phyloP scores from a whole-genome alignment of 2,329 filamentous ascomycete species.

The Fusarium sp. region DNA sequence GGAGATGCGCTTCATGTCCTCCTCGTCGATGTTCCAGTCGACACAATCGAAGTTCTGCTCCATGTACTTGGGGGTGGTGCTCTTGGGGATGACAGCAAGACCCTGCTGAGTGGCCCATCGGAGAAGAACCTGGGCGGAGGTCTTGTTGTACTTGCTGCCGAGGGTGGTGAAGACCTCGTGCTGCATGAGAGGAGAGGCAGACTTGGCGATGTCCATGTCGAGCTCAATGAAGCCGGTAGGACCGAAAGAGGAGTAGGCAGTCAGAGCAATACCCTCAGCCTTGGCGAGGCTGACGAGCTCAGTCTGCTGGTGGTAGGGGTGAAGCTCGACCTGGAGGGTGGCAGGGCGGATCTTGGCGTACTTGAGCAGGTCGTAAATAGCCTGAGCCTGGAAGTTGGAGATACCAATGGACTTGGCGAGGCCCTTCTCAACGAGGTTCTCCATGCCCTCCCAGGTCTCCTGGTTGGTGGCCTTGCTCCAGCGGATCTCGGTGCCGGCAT shows the following conservation, averaged over 20 bases:
- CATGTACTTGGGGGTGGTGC: constrained; percentile 64
- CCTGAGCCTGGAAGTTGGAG: constrained; percentile 83
- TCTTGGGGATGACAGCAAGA: constrained; percentile 86
- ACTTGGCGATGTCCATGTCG: constrained; percentile 67
- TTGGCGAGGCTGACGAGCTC: constrained; percentile 76
- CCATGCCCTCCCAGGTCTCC: constrained; percentile 86
- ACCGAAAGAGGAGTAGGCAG: constrained; percentile 87
- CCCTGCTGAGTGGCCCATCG: constrained; percentile 88
- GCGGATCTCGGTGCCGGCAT: constrained; percentile 67
- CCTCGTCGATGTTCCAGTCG: constrained; percentile 72
- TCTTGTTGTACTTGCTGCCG: constrained; percentile 76
- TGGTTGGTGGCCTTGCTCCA: constrained; percentile 77
- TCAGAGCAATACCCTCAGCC: constrained; percentile 77
- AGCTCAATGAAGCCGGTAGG: constrained; percentile 83
- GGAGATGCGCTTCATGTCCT: constrained; percentile 75
- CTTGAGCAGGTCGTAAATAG: constrained; percentile 82
- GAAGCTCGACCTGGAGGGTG: constrained; percentile 88
- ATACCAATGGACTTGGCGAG: constrained; percentile 81
- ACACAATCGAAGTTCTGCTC: constrained; percentile 74
- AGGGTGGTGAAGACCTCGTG: constrained; percentile 72
- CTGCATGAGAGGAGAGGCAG: constrained; percentile 77
- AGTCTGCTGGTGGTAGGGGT: constrained; percentile 85
- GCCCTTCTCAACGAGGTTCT: constrained; percentile 74
- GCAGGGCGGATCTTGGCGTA: constrained; percentile 80
- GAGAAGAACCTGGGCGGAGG: constrained; percentile 82